Evolutionary conservation across 228 moss, liverwort and hornwort species (phyloP), one percentile per base, ranked within the genome.

Genomic region (Sphagnum magellanicum): DNA sequence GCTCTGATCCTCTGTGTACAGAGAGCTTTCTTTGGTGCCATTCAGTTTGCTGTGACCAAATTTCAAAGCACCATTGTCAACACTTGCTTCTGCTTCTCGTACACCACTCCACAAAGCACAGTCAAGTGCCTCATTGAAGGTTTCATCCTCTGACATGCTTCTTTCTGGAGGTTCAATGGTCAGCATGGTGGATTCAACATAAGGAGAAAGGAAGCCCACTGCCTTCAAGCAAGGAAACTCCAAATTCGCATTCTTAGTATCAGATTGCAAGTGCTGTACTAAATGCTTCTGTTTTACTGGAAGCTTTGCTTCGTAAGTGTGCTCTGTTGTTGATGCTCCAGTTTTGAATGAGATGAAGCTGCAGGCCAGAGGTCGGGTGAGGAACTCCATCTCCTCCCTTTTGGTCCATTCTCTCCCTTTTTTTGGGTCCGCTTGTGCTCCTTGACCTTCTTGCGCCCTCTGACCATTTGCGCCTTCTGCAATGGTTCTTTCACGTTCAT

Each of bases 311-410:
- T 60, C 50, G 60, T 48, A 4, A 32, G 16, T 60, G 15, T 49
- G 60, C 50, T 60, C 60, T 14, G 60, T 8, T 52, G 61, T 70
- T 70, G 61, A 70, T 47, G 51, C 70, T 50, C 70, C 70, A 62
- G 70, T 70, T 62, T 53, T 70, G 50, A 70, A 70, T 49, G 70
- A 70, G 11, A 70, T 70, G 12, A 70, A 70, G 50, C 70, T 70
- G 50, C 70, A 70, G 60, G 70, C 70, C 70, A 70, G 13, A 17
- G 70, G 70, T n/a, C 70, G 61, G 52, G 61, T 50, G 50, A 50
- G 17, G 50, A 51, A 62, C 16, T 62, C 70, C 51, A n/a, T 70
- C 52, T 70, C 70, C 55, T 12, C 12, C 55, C 55, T 12, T 55
- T 8, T 55, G 4, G 55, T 8, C 12, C 55, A 8, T 12, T 55